Evolutionary conservation across 495 filamentous ascomycete genomes (phyloP).

Genomic region (Hypomontagnella submonticulosa): DNA sequence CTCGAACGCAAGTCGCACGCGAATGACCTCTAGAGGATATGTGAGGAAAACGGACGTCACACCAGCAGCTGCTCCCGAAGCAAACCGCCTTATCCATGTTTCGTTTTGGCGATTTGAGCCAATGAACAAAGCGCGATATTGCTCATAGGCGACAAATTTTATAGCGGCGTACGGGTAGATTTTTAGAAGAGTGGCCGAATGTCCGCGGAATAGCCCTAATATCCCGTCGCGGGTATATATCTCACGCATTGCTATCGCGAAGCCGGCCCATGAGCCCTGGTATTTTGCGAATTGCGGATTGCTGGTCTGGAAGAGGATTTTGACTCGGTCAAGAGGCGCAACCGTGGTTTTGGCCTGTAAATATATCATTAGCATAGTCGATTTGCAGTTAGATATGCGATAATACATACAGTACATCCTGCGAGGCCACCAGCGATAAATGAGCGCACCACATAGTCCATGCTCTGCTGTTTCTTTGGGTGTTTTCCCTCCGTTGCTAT

Average conservation of each 20-base stretch:
- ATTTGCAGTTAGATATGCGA: not conserved
- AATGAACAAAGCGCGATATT: constrained; percentile 84
- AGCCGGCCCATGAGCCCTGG: constrained; percentile 84
- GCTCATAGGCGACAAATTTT: constrained; percentile 98
- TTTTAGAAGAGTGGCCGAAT: constrained; percentile 91
- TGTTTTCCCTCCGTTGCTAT: constrained; percentile 49
- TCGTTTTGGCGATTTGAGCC: constrained; percentile 71
- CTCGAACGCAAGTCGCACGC: constrained; percentile 94
- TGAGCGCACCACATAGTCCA: constrained; percentile 83
- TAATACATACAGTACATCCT: constrained; percentile 78
- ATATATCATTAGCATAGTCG: constrained; percentile 10
- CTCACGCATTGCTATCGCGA: constrained; percentile 78
- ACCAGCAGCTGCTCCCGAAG: constrained; percentile 84
- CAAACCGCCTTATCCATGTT: constrained; percentile 78
- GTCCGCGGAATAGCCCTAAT: constrained; percentile 85
- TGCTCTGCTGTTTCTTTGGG: constrained; percentile 73
- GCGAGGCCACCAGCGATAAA: constrained; percentile 89
- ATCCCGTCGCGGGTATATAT: constrained; percentile 81
- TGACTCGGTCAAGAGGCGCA: constrained; percentile 95
- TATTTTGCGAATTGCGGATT: constrained; percentile 96
- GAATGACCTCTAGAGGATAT: constrained; percentile 91
- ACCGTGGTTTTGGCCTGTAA: constrained; percentile 92
- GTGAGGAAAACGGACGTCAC: constrained; percentile 93
- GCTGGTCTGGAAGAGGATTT: constrained; percentile 96
- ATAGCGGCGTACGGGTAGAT: constrained; percentile 98